phyloP scores from a whole-genome alignment of 768 basidiomycete species.

The Kwoniella europaea region DNA sequence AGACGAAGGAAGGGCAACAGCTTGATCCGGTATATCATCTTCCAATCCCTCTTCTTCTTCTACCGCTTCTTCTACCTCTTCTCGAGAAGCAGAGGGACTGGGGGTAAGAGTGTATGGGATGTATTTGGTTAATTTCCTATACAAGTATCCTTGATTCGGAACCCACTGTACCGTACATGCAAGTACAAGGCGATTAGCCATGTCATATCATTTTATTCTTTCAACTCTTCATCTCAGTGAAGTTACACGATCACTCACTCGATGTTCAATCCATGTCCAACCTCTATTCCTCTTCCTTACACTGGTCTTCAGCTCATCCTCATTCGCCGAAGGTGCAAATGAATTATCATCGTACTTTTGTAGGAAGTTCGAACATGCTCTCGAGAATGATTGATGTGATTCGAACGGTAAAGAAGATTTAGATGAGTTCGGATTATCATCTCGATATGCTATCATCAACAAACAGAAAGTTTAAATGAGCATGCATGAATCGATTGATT shows the following conservation, averaged over 20 bases:
- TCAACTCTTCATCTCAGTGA: too few relatives aligned
- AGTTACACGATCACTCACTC: slow-evolving; percentile 13
- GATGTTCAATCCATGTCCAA: slow-evolving; percentile 32
- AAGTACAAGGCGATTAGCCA: neutral
- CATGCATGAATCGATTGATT: slow-evolving; percentile 2
- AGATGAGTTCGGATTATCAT: neutral
- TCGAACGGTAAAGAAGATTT: neutral
- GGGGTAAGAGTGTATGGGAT: neutral
- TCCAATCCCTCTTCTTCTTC: slow-evolving; percentile 19
- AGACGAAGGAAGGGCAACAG: slow-evolving; percentile 57
- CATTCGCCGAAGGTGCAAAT: neutral
- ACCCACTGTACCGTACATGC: neutral
- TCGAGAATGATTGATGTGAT: slow-evolving; percentile 1
- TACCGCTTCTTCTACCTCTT: slow-evolving; percentile 6
- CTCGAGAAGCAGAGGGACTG: neutral
- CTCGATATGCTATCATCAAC: neutral
- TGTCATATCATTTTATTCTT: too few relatives aligned
- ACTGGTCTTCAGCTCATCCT: neutral
- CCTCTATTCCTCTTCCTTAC: slow-evolving; percentile 23
- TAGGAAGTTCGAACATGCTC: slow-evolving; percentile 18
- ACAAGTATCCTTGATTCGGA: slow-evolving; percentile 27
- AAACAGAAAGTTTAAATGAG: neutral
- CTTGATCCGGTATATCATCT: slow-evolving; percentile 57
- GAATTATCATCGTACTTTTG: slow-evolving; percentile 6
- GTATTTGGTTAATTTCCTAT: slow-evolving; percentile 6